Percentiles rank a stretch among this genome's conserved stretches.
phyloP scores from a whole-genome alignment of 352 stramenopile species.

The Phytophthora syringae region DNA sequence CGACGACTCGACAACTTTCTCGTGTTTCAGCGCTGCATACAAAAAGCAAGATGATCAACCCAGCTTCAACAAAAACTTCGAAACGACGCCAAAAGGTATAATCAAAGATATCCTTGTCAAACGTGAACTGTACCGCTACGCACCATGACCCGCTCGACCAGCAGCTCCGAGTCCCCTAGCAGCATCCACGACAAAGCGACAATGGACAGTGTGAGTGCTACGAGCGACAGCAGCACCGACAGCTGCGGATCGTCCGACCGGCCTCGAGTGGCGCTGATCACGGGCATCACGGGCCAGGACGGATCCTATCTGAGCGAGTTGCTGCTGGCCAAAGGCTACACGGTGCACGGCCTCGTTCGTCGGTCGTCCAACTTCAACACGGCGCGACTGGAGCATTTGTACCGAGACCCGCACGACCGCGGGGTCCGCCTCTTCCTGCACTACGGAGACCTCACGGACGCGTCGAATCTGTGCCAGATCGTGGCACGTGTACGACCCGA shows the following conservation, averaged over 20 bases:
- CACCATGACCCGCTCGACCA: slow-evolving; percentile 15
- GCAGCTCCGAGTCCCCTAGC: not conserved
- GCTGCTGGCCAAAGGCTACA: slow-evolving; percentile 97
- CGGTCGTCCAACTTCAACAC: slow-evolving; percentile 99
- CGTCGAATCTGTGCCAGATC: slow-evolving; percentile 97
- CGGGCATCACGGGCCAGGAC: slow-evolving; percentile 99
- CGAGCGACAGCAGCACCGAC: slow-evolving; percentile 21
- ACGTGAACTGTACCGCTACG: not conserved
- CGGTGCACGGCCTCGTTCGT: slow-evolving; percentile 95
- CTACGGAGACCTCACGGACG: slow-evolving; percentile 99
- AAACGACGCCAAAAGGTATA: not conserved
- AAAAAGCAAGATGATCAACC: slow-evolving; percentile 6
- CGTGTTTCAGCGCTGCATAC: slow-evolving; percentile 11
- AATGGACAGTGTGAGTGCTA: slow-evolving; percentile 26
- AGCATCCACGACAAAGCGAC: slow-evolving; percentile 11
- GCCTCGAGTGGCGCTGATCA: slow-evolving; percentile 92
- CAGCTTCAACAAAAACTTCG: slow-evolving; percentile 23
- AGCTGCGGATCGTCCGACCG: slow-evolving; percentile 6
- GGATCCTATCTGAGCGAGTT: slow-evolving; percentile 98
- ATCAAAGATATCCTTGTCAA: slow-evolving; percentile 33
- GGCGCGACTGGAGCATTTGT: slow-evolving; percentile 97
- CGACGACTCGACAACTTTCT: not conserved
- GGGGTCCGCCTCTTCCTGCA: slow-evolving; percentile 97
- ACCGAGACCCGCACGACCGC: slow-evolving; percentile 95
- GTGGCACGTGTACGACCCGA: slow-evolving; percentile 94